Conservation (phyloP, 73 alveolate genomes). For the Effrenium voratum region DNA sequence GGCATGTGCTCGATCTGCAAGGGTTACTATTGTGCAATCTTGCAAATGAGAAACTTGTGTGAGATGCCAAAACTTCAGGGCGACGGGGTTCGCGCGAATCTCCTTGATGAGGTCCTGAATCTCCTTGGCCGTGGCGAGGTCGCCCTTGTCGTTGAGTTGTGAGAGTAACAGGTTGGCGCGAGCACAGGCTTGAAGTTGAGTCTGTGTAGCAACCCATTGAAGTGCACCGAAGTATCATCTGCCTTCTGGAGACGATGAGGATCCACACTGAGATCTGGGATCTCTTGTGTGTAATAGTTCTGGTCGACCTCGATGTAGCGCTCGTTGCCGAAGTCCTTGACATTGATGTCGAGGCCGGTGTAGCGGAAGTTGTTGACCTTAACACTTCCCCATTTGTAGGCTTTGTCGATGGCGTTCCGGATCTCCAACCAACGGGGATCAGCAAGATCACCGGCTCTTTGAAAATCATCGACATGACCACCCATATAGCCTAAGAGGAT, state of each 20-base stretch:
- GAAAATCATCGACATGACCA: constrained; percentile 24
- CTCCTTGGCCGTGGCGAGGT: neutral
- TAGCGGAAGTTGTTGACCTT: neutral
- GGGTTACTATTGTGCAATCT: neutral
- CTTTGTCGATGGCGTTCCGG: neutral
- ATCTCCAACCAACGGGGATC: neutral
- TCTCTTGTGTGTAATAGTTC: neutral
- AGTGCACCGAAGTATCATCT: neutral
- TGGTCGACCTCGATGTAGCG: constrained; percentile 14
- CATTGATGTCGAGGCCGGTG: constrained; percentile 5
- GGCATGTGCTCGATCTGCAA: constrained; percentile 16
- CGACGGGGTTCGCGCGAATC: neutral
- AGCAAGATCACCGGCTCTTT: neutral
- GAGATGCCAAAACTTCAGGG: neutral
- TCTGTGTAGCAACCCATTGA: constrained; percentile 25
- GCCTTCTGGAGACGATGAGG: neutral
- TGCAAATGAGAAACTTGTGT: neutral
- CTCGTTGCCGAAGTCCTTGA: neutral
- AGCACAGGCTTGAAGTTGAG: neutral
- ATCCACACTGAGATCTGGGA: neutral
- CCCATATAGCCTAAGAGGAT: neutral
- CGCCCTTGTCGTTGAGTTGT: too few relatives aligned
- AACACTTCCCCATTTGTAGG: neutral
- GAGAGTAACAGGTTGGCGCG: constrained; percentile 11
- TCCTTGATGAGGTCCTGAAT: constrained; percentile 6